A percentile compares a stretch with the other conserved stretches of the same genome.
Conservation (phyloP, 371 early-diverging fungal species). For the Mucor indicus region DNA sequence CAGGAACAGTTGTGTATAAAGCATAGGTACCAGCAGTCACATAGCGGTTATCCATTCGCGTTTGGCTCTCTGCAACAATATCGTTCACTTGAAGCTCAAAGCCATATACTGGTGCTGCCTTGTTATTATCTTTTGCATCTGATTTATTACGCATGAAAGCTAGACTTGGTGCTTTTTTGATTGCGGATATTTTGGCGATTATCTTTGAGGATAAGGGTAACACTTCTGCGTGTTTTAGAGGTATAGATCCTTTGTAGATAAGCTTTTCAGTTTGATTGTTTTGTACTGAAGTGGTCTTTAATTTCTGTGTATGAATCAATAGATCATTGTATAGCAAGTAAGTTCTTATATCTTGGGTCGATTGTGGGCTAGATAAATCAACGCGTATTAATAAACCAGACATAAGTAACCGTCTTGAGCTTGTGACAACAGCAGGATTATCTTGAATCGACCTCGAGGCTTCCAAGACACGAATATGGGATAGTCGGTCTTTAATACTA, state of each 20-base stretch:
- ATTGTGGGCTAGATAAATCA: constrained; percentile 13
- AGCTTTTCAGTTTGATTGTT: constrained; percentile 1
- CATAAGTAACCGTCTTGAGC: constrained; percentile 11
- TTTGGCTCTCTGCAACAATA: not conserved
- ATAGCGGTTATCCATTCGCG: too few species aligned
- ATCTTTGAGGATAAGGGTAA: constrained; percentile 3
- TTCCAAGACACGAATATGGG: constrained; percentile 16
- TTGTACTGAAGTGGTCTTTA: too few species aligned
- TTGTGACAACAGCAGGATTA: constrained; percentile 15
- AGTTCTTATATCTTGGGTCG: constrained; percentile 6
- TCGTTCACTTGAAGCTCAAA: constrained; percentile 11
- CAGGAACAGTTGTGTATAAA: too few species aligned
- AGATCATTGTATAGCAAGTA: constrained; percentile 21
- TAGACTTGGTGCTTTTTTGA: constrained; percentile 6
- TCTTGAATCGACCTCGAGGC: constrained; percentile 5
- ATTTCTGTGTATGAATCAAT: constrained; percentile 14
- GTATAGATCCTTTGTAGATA: constrained; percentile 13
- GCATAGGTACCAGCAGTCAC: too few species aligned
- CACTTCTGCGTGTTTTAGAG: constrained; percentile 13
- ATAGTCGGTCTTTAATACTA: constrained; percentile 17
- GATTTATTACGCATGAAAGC: constrained; percentile 12
- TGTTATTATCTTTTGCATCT: too few species aligned
- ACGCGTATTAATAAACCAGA: constrained; percentile 6
- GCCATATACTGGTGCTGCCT: constrained; percentile 11
- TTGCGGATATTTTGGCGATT: constrained; percentile 6